Evolutionary conservation across 2,329 filamentous ascomycete species (phyloP).

Genomic region (Onygenales sp.): DNA sequence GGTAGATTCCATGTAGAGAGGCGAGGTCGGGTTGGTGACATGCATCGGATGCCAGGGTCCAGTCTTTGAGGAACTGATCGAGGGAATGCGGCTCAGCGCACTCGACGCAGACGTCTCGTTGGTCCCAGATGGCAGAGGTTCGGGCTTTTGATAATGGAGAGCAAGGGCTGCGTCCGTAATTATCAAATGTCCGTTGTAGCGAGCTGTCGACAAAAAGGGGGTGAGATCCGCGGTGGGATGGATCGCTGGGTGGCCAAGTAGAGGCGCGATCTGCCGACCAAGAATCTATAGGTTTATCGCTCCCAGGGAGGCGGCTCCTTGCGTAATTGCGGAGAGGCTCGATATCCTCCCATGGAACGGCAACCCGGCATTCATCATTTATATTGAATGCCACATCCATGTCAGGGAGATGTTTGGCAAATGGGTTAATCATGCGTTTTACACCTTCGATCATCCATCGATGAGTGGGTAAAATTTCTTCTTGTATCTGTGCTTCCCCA

Average conservation of each 20-base stretch:
- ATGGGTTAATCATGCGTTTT: slow-evolving; percentile 44
- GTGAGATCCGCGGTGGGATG: slow-evolving; percentile 22
- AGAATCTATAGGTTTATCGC: slow-evolving; percentile 15
- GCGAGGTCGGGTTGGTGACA: slow-evolving; percentile 71
- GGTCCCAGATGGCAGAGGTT: slow-evolving; percentile 53
- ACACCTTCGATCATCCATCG: slow-evolving; percentile 50
- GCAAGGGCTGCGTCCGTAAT: slow-evolving; percentile 46
- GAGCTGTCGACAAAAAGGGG: slow-evolving; percentile 32
- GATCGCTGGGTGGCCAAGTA: slow-evolving; percentile 30
- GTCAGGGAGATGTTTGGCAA: slow-evolving; percentile 47
- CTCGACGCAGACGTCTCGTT: slow-evolving; percentile 52
- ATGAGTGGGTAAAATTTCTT: slow-evolving; percentile 46
- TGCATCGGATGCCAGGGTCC: slow-evolving; percentile 54
- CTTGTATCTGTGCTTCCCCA: slow-evolving; percentile 41
- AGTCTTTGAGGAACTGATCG: slow-evolving; percentile 57
- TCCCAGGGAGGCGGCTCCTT: slow-evolving; percentile 6
- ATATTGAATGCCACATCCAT: slow-evolving; percentile 56
- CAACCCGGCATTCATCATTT: slow-evolving; percentile 51
- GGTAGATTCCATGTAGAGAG: slow-evolving; percentile 63
- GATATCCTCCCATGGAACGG: slow-evolving; percentile 41
- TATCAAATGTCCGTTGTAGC: slow-evolving; percentile 31
- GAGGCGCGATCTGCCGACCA: slow-evolving; percentile 30
- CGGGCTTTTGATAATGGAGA: slow-evolving; percentile 52
- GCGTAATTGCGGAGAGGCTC: slow-evolving; percentile 23
- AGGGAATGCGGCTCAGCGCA: slow-evolving; percentile 58